Evolutionary conservation across 2,329 filamentous ascomycete species (phyloP), one percentile per base, ranked within the genome.

Genomic region (Neofusicoccum kwambonambiense): DNA sequence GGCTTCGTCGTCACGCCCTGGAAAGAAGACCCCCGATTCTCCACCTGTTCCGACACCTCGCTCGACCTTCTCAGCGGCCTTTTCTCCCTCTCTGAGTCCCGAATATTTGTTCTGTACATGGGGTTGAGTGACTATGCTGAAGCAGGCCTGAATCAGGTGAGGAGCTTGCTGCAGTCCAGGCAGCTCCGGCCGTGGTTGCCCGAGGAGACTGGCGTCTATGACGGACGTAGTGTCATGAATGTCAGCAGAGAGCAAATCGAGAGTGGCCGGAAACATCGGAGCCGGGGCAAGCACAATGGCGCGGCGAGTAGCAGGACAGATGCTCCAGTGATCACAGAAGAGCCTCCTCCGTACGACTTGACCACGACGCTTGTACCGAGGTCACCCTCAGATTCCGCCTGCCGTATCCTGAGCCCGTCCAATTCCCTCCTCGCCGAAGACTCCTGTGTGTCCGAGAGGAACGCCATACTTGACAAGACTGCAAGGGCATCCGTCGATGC

Each of bases 31-130:
- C 15, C 31, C n/a, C 22, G 35, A 15, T 62, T 62, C 19, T 13
- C 35, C 13, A 27, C 58, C 15, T 47, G 41, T 19, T 50, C 44
- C 19, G 58, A 62, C 45, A 62, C 58, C 17, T 27, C 58, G 9
- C 58, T 50, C 19, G 58, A 62, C 4, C 45, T 62, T 31, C 42
- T 62, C 15, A 49, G n/a, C 22, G 58, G 58, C 19, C 58, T 62
- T 4, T 62, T 62, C 44, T 51, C 34, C 11, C 58, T 62, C 17
- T 37, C 44, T 6, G 58, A 62, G 8, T 19, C 58, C 1, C 17
- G 6, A 2, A 31, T 41, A n/a, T 51, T 62, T 13, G 17, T 13
- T 11, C 35, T 62, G 9, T 62, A 62, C 22, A 51, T 62, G 45
- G 45, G 31, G 5, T 17, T 34, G n/a, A 62, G 58, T 34, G 44